phyloP scores from a whole-genome alignment of 768 basidiomycete species.

The Russula olivacea region DNA sequence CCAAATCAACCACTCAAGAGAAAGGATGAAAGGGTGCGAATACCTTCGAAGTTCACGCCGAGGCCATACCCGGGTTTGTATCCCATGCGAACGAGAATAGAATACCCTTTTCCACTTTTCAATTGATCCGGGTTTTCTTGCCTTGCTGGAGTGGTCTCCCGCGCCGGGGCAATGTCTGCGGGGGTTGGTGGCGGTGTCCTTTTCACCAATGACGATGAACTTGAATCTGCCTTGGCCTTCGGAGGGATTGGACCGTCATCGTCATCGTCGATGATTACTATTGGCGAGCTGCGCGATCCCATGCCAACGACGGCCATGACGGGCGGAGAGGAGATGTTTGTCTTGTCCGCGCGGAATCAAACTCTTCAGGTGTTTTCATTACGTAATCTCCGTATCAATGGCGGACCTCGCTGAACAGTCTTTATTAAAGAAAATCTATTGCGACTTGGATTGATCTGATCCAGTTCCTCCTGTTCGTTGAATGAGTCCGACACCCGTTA shows the following conservation, averaged over 20 bases:
- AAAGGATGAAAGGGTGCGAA: conserved; percentile 3
- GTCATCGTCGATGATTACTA: conserved; percentile 24
- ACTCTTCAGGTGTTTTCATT: background rate
- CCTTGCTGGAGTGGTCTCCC: background rate
- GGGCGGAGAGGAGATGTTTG: background rate
- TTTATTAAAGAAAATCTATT: conserved; percentile 4
- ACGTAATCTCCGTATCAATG: conserved; percentile 3
- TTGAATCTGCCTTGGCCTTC: background rate
- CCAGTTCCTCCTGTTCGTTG: conserved; percentile 37
- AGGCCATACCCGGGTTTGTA: conserved; percentile 23
- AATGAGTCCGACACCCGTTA: conserved; percentile 72
- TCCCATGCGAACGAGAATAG: conserved; percentile 24
- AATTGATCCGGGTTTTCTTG: background rate
- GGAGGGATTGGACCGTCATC: background rate
- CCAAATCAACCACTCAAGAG: conserved; percentile 22
- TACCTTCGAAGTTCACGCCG: conserved; percentile 25
- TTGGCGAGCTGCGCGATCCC: conserved; percentile 23
- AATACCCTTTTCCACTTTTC: conserved; percentile 17
- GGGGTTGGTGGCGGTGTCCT: background rate
- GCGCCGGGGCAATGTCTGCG: background rate
- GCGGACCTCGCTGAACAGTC: too few relatives aligned
- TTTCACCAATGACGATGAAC: background rate
- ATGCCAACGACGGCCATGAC: conserved; percentile 13
- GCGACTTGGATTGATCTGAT: conserved; percentile 7
- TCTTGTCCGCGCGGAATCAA: too few relatives aligned